Evolutionary conservation across 31 red algal species (phyloP), one percentile per base, ranked within the genome.

Genomic region (Bonnemaisonia californica): DNA sequence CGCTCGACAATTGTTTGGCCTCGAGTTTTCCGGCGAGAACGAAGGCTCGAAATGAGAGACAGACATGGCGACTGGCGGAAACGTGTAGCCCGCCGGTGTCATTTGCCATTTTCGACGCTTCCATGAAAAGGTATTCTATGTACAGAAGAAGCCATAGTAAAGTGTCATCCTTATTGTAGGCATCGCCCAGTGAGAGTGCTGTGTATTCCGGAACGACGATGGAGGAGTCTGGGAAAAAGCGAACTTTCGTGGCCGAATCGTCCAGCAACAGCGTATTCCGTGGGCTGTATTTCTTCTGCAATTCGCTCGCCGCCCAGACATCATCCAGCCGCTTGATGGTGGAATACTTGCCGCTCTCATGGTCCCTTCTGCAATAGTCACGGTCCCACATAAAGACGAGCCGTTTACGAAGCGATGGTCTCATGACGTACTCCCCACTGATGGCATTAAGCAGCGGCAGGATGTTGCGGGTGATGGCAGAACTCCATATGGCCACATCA

Each of bases 71-170:
- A 29, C n/a, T 74, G 9, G 45, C 26, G 3, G 69, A 29, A 74
- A 74, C 51, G 19, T 74, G 38, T 24, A 74, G 26, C 11, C 7
- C 23, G 3, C 32, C 22, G 21, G 36, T 28, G 13, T 3, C 4
- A 28, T 3, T 24, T n/a, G 11, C 36, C 22, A 26, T 45, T n/a
- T 27, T 30, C 8, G 41, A 26, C 8, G 69, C 34, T 28, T 60
- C 67, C 21, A 71, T 38, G 26, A 79, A 41, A 54, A 93, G 27
- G 55, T 87, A 86, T 54, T 93, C 90, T 12, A 93, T 40, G 69
- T 87, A 93, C 11, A 93, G 55, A 9, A 86, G 38, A 19, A 86
- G 58, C 90, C 90, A 93, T n/a, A 82, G 56, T 24, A 93, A 70
- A 3, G 82, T 86, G 59, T 93, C 90, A 61, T 93, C 90, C 12